Conservation (phyloP, 345 rosid genomes). For the Jatropha curcas region DNA sequence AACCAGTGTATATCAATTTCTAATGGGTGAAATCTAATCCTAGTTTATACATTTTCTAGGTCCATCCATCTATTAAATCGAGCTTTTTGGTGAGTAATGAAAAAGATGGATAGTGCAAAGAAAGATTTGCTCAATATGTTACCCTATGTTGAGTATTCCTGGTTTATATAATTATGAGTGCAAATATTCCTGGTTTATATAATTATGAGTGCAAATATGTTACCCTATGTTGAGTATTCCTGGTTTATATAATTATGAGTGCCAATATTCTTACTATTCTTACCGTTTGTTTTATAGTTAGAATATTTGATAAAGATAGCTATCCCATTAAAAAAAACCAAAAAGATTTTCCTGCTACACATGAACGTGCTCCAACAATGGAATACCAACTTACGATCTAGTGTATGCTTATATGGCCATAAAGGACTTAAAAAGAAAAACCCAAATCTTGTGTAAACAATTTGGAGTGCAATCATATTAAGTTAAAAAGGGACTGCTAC, state of each 20-base stretch:
- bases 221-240: no score
- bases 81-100: background rate
- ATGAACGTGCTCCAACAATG: background rate
- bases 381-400: background rate
- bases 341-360: background rate
- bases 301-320: background rate
- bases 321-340: background rate
- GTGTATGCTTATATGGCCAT: background rate
- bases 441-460: background rate
- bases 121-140: background rate
- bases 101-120: background rate
- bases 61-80: background rate
- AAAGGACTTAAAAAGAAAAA: background rate
- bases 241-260: constrained; percentile 1
- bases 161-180: constrained; percentile 1
- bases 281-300: background rate
- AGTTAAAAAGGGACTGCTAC: background rate
- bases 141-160: background rate
- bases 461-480: background rate
- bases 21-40: background rate
- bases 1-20: background rate
- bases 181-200: background rate
- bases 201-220: background rate
- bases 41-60: background rate
- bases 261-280: no score